A percentile compares a stretch with the other conserved stretches of the same genome.
phyloP scores from a whole-genome alignment of 257 asterid genomes.

The Solanum pimpinellifolium region DNA sequence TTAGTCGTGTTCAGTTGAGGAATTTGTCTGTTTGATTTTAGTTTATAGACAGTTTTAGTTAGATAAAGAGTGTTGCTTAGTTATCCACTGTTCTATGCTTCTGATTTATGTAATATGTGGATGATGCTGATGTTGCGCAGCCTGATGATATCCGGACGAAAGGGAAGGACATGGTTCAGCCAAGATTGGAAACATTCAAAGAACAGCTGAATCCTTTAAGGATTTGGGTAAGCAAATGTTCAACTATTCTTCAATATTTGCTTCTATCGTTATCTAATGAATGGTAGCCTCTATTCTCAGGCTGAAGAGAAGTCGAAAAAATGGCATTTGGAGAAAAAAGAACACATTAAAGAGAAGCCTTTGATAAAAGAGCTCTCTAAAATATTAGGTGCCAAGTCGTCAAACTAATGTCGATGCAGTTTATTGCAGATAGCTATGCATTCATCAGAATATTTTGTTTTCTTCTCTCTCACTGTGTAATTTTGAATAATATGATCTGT shows the following conservation, averaged over 20 bases:
- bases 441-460: neutral
- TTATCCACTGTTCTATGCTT: neutral
- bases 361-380: slow-evolving; percentile 61
- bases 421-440: neutral
- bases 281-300: slow-evolving; percentile 15
- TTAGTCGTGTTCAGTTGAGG: neutral
- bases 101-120: neutral
- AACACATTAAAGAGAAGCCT: slow-evolving; percentile 42
- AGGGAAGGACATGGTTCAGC: slow-evolving; percentile 61
- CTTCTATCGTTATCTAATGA: neutral
- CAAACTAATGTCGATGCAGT: slow-evolving; percentile 10
- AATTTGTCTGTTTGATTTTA: neutral
- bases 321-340: slow-evolving; percentile 51
- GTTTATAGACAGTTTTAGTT: neutral
- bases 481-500: neutral
- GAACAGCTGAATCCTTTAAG: slow-evolving; percentile 51
- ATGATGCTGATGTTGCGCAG: slow-evolving; percentile 21
- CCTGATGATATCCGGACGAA: slow-evolving; percentile 44
- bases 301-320: slow-evolving; percentile 46
- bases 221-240: slow-evolving; percentile 39
- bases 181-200: slow-evolving; percentile 36
- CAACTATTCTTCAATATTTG: neutral
- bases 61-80: neutral
- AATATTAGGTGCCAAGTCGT: slow-evolving; percentile 38
- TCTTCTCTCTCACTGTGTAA: neutral